Conservation (phyloP, 352 stramenopile species). For the Thalassiosira mediterranea region DNA sequence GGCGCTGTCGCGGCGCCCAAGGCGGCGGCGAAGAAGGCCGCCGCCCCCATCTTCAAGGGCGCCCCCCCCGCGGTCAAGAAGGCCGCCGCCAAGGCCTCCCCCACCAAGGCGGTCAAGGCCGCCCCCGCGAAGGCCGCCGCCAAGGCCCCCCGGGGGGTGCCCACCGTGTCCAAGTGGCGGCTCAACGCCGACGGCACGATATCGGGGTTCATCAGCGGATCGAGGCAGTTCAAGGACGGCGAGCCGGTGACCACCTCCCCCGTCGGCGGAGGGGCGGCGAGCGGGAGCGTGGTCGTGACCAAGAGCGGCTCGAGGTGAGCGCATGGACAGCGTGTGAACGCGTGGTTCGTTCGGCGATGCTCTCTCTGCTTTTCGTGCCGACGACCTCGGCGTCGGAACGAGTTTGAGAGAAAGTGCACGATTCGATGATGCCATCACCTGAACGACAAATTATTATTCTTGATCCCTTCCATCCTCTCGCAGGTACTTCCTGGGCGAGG, state of each 20-base stretch:
- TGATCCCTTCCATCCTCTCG: too few relatives aligned
- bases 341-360: too few relatives aligned
- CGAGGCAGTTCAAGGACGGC: slow-evolving; percentile 44
- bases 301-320: slow-evolving; percentile 52
- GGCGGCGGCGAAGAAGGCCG: slow-evolving; percentile 7
- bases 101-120: slow-evolving; percentile 4
- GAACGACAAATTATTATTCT: too few relatives aligned
- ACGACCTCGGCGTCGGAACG: too few relatives aligned
- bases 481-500: slow-evolving; percentile 50
- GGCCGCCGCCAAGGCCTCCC: not conserved
- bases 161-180: slow-evolving; percentile 74
- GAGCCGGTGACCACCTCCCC: slow-evolving; percentile 50
- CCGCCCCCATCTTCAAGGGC: not conserved
- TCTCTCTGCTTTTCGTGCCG: too few relatives aligned
- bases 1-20: slow-evolving; percentile 4
- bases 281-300: slow-evolving; percentile 44
- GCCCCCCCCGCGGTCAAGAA: slow-evolving; percentile 1
- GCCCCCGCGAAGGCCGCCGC: slow-evolving; percentile 11
- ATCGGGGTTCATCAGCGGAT: slow-evolving; percentile 50
- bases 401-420: too few relatives aligned
- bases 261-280: slow-evolving; percentile 30
- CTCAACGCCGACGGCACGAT: slow-evolving; percentile 65
- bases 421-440: too few relatives aligned
- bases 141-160: slow-evolving; percentile 59
- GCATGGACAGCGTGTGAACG: too few relatives aligned